phyloP scores from a whole-genome alignment of 768 basidiomycete genomes.

The Clathrus columnatus region DNA sequence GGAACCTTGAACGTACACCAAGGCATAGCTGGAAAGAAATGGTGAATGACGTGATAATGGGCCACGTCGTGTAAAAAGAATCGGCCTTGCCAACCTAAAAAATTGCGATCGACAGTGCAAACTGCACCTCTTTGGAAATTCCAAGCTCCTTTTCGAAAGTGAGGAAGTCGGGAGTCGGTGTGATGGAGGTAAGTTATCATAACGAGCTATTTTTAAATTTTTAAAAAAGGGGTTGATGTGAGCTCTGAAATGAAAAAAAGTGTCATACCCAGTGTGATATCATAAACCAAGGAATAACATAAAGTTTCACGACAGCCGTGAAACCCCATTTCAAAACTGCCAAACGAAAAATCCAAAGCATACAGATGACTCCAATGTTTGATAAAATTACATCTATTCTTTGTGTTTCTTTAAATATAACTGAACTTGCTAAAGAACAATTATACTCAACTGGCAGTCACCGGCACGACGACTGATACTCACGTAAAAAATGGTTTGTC shows the following conservation, averaged over 20 bases:
- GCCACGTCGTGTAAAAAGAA: slow-evolving; percentile 59
- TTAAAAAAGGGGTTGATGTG: neutral
- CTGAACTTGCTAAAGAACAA: slow-evolving; percentile 8
- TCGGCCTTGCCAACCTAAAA: slow-evolving; percentile 51
- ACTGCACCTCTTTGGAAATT: slow-evolving; percentile 49
- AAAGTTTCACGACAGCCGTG: slow-evolving; percentile 11
- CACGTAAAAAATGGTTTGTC: slow-evolving; percentile 60
- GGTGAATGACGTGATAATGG: slow-evolving; percentile 57
- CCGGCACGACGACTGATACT: slow-evolving; percentile 32
- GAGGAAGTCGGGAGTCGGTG: slow-evolving; percentile 44
- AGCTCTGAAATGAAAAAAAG: slow-evolving; percentile 39
- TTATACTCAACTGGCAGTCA: slow-evolving; percentile 24
- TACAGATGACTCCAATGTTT: slow-evolving; percentile 12
- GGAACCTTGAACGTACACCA: slow-evolving; percentile 42
- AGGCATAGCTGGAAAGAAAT: slow-evolving; percentile 54
- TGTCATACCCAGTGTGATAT: slow-evolving; percentile 59
- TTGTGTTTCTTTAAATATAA: slow-evolving; percentile 14
- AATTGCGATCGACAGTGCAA: slow-evolving; percentile 50
- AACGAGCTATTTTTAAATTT: neutral
- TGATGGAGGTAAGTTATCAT: slow-evolving; percentile 37
- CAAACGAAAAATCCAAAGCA: slow-evolving; percentile 11
- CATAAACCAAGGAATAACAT: slow-evolving; percentile 32
- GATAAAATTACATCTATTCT: slow-evolving; percentile 12
- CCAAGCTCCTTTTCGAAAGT: slow-evolving; percentile 48
- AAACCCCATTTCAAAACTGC: slow-evolving; percentile 5